A percentile compares a stretch with the other conserved stretches of the same genome.
phyloP scores from a whole-genome alignment of 768 basidiomycete species.

The Trametes elegans region DNA sequence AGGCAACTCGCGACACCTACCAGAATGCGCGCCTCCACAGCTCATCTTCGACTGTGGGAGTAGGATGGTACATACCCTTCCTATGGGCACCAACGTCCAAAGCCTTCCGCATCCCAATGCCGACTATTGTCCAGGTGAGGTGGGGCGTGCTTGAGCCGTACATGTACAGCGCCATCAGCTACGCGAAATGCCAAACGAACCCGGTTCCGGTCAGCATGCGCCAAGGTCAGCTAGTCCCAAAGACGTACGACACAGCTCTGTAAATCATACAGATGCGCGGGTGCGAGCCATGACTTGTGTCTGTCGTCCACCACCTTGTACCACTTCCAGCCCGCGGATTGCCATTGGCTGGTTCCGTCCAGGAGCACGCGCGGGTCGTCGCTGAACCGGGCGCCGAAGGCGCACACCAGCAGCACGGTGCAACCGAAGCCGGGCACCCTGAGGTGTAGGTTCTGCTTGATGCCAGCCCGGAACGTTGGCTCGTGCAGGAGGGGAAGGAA shows the following conservation, averaged over 20 bases:
- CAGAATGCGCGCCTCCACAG: constrained; percentile 59
- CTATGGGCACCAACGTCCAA: constrained; percentile 48
- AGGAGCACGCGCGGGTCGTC: constrained; percentile 37
- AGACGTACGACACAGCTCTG: constrained; percentile 55
- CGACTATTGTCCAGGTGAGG: constrained; percentile 54
- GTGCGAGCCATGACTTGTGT: constrained; percentile 47
- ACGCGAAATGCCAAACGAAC: not conserved
- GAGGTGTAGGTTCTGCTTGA: constrained; percentile 49
- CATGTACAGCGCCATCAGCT: constrained; percentile 56
- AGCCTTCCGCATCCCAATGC: constrained; percentile 38
- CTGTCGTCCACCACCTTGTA: constrained; percentile 54
- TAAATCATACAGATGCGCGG: constrained; percentile 58
- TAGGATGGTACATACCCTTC: constrained; percentile 31
- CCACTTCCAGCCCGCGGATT: constrained; percentile 60
- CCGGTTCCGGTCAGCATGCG: not conserved
- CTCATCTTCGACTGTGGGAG: constrained; percentile 49
- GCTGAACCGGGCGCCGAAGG: constrained; percentile 55
- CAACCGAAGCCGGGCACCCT: constrained; percentile 52
- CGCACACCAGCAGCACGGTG: constrained; percentile 68
- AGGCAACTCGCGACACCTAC: constrained; percentile 28
- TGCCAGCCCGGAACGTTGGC: constrained; percentile 56
- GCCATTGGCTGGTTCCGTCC: constrained; percentile 7
- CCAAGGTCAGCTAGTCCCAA: too few relatives aligned
- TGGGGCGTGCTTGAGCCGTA: constrained; percentile 60
- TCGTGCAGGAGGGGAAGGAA: constrained; percentile 70